Conservation (phyloP, 768 basidiomycete species). For the Phanerochaete sordida region DNA sequence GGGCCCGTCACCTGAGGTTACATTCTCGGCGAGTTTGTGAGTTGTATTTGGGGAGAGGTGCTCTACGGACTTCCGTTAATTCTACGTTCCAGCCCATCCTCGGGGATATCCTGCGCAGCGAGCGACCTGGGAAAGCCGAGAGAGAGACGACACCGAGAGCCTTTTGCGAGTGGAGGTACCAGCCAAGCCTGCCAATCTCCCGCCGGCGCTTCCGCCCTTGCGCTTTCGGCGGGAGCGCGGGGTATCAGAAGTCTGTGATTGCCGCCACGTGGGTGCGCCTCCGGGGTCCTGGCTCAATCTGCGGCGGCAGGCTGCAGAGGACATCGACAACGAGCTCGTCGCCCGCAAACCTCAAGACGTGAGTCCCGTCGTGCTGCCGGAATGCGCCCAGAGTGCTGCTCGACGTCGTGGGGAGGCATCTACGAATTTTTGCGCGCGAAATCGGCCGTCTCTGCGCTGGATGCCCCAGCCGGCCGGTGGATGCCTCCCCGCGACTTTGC, state of each 20-base stretch:
- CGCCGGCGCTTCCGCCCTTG: background rate
- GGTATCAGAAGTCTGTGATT: background rate
- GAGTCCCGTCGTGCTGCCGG: slow-evolving; percentile 26
- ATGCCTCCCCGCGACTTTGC: slow-evolving; percentile 33
- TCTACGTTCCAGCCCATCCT: slow-evolving; percentile 13
- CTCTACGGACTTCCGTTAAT: slow-evolving; percentile 25
- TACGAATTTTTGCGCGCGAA: slow-evolving; percentile 7
- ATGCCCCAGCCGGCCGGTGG: slow-evolving; percentile 37
- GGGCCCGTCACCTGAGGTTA: slow-evolving; percentile 44
- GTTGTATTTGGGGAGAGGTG: slow-evolving; percentile 11
- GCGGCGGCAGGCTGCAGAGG: background rate
- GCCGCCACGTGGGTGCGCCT: background rate
- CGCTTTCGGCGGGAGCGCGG: background rate
- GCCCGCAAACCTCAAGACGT: slow-evolving; percentile 33
- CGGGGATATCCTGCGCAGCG: background rate
- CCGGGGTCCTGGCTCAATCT: slow-evolving; percentile 6
- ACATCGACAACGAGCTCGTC: slow-evolving; percentile 25
- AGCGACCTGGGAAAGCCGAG: background rate
- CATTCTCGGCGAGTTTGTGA: slow-evolving; percentile 24
- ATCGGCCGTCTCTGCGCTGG: slow-evolving; percentile 35
- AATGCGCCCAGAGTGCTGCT: background rate
- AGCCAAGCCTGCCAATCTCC: background rate
- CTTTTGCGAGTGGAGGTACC: background rate
- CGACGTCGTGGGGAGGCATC: background rate
- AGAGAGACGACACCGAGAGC: too few relatives aligned